A percentile compares a stretch with the other conserved stretches of the same genome.
Conservation (phyloP, 225 moss, liverwort and hornwort species). For the Marchantia polymorpha region DNA sequence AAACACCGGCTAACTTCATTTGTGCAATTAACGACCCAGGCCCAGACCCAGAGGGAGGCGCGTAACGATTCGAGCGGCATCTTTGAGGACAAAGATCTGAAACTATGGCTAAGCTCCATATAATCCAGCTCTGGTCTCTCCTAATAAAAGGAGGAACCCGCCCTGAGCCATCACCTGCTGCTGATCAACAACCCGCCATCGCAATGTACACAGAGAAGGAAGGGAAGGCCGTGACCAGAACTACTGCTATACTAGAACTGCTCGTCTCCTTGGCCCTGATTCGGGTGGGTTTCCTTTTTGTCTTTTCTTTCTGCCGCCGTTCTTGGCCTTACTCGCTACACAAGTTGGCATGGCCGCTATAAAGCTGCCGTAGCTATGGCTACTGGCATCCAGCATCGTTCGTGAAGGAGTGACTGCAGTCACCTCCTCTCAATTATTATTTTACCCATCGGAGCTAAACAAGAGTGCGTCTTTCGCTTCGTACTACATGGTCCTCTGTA, state of each 20-base stretch:
- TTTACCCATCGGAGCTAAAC: background rate
- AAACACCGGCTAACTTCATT: background rate
- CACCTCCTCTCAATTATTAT: background rate
- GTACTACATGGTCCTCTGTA: too few relatives aligned
- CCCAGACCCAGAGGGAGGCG: background rate
- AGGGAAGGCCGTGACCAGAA: background rate
- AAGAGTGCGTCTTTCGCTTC: too few relatives aligned
- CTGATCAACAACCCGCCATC: background rate
- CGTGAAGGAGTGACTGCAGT: background rate
- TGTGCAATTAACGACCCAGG: background rate
- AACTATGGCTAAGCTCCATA: background rate
- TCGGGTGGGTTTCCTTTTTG: background rate
- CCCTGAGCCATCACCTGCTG: background rate
- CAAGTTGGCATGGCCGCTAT: background rate
- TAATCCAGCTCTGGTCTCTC: background rate
- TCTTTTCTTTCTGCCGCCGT: slow-evolving; percentile 8
- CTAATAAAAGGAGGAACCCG: slow-evolving; percentile 3
- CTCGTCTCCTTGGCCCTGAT: background rate
- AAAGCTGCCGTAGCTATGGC: background rate
- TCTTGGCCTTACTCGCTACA: background rate
- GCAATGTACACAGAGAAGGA: background rate
- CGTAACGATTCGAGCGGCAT: background rate
- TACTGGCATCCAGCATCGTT: background rate
- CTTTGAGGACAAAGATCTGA: background rate
- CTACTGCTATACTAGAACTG: background rate